Conservation (phyloP, 1,284 basidiomycete genomes). For the Malassezia psittaci region DNA sequence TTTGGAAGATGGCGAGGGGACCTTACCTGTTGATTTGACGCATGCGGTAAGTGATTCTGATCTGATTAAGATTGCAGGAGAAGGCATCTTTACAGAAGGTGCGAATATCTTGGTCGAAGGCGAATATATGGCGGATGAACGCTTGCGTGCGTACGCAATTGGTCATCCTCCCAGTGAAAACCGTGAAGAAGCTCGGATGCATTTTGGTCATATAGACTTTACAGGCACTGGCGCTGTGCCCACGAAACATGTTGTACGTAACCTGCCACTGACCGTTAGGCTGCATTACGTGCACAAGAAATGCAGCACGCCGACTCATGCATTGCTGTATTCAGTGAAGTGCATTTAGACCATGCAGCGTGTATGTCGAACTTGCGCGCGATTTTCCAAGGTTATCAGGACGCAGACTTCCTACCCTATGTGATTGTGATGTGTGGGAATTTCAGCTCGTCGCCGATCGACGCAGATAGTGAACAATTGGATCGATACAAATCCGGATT, state of each 20-base stretch:
- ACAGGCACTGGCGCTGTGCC: background rate
- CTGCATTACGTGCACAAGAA: conserved; percentile 30
- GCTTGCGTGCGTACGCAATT: conserved; percentile 77
- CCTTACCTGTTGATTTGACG: conserved; percentile 76
- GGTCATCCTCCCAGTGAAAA: conserved; percentile 70
- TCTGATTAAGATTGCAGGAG: conserved; percentile 57
- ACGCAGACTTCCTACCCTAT: conserved; percentile 66
- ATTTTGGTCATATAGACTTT: conserved; percentile 22
- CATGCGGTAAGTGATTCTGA: conserved; percentile 52
- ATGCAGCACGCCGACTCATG: conserved; percentile 53
- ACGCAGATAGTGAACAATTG: conserved; percentile 66
- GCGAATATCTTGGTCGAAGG: conserved; percentile 90
- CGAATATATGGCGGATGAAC: conserved; percentile 84
- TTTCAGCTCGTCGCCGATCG: conserved; percentile 63
- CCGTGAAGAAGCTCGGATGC: conserved; percentile 24
- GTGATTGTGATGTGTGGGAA: conserved; percentile 89
- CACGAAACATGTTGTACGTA: conserved; percentile 73
- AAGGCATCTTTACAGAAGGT: conserved; percentile 93
- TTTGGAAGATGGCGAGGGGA: conserved; percentile 86
- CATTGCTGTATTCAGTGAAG: conserved; percentile 84
- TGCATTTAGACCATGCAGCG: conserved; percentile 81
- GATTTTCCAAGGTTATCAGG: conserved; percentile 83
- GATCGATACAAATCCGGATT: conserved; percentile 76
- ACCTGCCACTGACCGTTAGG: background rate
- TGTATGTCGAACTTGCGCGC: conserved; percentile 68